phyloP scores from a whole-genome alignment of 192 early-diverging fungal species.

The Dimargaris cristalligena region DNA sequence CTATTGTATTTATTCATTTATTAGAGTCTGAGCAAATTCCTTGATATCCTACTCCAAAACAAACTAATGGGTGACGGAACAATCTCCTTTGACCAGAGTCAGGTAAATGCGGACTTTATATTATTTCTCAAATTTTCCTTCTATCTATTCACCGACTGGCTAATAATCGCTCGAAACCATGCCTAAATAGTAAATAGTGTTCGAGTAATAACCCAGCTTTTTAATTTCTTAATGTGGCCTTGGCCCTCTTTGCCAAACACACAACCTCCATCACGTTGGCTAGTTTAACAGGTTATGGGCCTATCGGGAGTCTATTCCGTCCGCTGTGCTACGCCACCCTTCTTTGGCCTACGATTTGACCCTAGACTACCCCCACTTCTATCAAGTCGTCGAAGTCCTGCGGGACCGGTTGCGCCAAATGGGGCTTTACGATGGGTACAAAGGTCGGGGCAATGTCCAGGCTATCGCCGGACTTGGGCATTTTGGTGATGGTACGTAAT shows the following conservation, averaged over 20 bases:
- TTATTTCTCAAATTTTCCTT: too few relatives aligned
- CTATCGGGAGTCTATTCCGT: conserved; percentile 86
- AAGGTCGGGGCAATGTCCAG: conserved; percentile 35
- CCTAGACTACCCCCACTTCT: conserved; percentile 71
- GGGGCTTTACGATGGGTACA: conserved; percentile 35
- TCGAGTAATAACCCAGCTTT: too few relatives aligned
- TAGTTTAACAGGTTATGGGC: conserved; percentile 62
- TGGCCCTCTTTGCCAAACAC: too few relatives aligned
- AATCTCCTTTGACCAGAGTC: conserved; percentile 73
- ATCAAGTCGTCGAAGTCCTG: conserved; percentile 69
- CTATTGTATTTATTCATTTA: too few relatives aligned
- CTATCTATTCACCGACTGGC: too few relatives aligned
- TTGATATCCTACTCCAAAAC: too few relatives aligned
- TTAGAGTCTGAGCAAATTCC: too few relatives aligned
- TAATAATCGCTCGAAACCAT: too few relatives aligned
- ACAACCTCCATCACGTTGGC: too few relatives aligned
- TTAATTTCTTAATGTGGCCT: too few relatives aligned
- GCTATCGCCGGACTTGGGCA: conserved; percentile 86
- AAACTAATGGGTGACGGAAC: conserved; percentile 73
- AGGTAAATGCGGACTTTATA: too few relatives aligned
- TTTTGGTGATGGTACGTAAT: conserved; percentile 85
- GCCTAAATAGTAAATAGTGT: too few relatives aligned
- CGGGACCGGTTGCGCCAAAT: conserved; percentile 35
- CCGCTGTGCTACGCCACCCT: conserved; percentile 68
- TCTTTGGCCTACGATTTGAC: conserved; percentile 91